Evolutionary conservation across 2,329 filamentous ascomycete genomes (phyloP), one percentile per base, ranked within the genome.

Genomic region (Aspergillus costaricaensis): DNA sequence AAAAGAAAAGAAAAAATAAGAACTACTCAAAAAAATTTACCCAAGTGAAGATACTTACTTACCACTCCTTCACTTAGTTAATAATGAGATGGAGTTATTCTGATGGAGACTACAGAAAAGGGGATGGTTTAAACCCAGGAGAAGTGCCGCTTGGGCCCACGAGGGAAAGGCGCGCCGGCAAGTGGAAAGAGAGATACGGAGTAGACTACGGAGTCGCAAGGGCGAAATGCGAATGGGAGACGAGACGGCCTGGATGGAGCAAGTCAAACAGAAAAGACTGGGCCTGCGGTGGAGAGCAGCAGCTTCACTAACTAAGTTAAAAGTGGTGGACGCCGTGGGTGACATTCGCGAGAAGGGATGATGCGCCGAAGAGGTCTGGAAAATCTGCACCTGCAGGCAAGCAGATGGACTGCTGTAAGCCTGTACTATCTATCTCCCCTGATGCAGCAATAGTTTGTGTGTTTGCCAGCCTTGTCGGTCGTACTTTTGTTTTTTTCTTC

Each of bases 71-170:
- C 27, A 30, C 27, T 30, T 12, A 39, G 17, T 32, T 53, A 41
- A 17, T 53, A 41, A 17, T 27, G 27, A 15, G 10, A 30, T 38
- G 52, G 52, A 30, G 27, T 30, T 30, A 12, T 30, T 7, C 39
- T 55, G 52, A 38, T 14, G 27, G 32, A 25, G 54, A 48, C 27
- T 19, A 49, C 32, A 30, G 30, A 57, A 57, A 57, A 48, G 54
- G 54, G 54, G 54, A 55, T 48, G 27, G 19, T 47, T 30, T 19
- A 41, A 55, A 30, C 21, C 44, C 50, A 61, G 57, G 59, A 62
- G 59, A 59, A 62, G 53, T 60, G 44, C 57, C 60, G 60, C 60
- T 62, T 62, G 57, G 62, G 50, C 62, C 62, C 62, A 64, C 57
- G 62, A 62, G 57, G 62, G 49, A 60, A 58, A 49, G 23, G 10